Evolutionary conservation across 192 early-diverging fungal species (phyloP).

Genomic region (Coemansia sp.): DNA sequence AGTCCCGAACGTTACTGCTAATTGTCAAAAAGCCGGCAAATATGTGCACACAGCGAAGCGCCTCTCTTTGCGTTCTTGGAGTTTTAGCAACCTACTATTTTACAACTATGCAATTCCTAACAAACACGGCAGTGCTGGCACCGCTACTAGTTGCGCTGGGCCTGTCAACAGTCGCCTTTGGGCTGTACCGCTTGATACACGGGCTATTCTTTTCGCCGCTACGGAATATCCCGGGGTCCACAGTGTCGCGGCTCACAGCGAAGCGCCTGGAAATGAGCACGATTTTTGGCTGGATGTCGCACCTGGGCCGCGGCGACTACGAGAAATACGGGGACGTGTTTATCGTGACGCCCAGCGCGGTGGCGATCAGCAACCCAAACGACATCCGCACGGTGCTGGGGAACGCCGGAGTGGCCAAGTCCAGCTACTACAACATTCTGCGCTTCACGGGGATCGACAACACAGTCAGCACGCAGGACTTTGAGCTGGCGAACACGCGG

Average conservation of each 20-base stretch:
- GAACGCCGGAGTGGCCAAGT: slow-evolving; percentile 18
- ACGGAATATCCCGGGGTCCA: slow-evolving; percentile 30
- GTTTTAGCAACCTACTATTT: too few species aligned
- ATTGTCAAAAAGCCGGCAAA: too few species aligned
- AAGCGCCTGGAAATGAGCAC: slow-evolving; percentile 8
- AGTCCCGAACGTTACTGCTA: too few species aligned
- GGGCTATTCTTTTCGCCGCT: slow-evolving; percentile 30
- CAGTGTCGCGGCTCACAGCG: slow-evolving; percentile 22
- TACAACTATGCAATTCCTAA: neutral
- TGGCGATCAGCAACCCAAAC: slow-evolving; percentile 29
- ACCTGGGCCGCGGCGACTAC: slow-evolving; percentile 18
- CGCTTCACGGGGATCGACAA: slow-evolving; percentile 47
- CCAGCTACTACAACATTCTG: slow-evolving; percentile 28
- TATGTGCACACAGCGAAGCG: too few species aligned
- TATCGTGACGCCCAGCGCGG: slow-evolving; percentile 14
- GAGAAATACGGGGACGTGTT: slow-evolving; percentile 33
- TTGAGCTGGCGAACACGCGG: slow-evolving; percentile 33
- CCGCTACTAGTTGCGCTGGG: slow-evolving; percentile 4
- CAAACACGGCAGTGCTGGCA: slow-evolving; percentile 15
- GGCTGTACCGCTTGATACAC: slow-evolving; percentile 4
- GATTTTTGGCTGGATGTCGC: slow-evolving; percentile 19
- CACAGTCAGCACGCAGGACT: slow-evolving; percentile 37
- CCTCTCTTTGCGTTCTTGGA: too few species aligned
- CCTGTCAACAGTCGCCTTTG: neutral
- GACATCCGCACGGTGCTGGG: slow-evolving; percentile 32